Evolutionary conservation across 768 basidiomycete genomes (phyloP).

Genomic region (Lentinula sp.): DNA sequence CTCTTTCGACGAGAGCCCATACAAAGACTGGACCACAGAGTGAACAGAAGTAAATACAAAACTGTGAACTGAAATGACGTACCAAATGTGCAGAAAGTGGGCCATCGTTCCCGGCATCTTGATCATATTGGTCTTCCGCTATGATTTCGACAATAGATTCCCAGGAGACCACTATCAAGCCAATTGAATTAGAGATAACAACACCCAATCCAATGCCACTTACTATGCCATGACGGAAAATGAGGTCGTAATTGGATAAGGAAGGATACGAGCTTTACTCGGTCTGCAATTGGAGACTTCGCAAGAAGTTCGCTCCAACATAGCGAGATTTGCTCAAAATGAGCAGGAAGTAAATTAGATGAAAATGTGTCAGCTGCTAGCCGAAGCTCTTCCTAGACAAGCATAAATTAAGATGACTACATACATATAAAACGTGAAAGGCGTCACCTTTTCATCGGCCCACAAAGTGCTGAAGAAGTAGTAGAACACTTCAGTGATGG

Average conservation of each 20-base stretch:
- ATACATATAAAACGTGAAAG: not conserved
- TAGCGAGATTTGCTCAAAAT: constrained; percentile 55
- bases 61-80: constrained; percentile 11
- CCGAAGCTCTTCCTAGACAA: constrained; percentile 63
- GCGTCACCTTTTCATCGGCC: constrained; percentile 52
- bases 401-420: not conserved
- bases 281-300: constrained; percentile 50
- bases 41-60: not conserved
- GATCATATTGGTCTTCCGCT: constrained; percentile 45
- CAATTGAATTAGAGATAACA: not conserved
- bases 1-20: constrained; percentile 31
- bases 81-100: constrained; percentile 37
- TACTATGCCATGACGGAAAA: constrained; percentile 65
- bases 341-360: constrained; percentile 56
- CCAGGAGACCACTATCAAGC: constrained; percentile 56
- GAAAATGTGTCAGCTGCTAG: constrained; percentile 51
- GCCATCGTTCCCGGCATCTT: constrained; percentile 30
- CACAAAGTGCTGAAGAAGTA: constrained; percentile 59
- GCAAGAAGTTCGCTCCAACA: constrained; percentile 64
- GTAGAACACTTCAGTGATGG: constrained; percentile 51
- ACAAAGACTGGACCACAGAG: constrained; percentile 30
- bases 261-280: constrained; percentile 54
- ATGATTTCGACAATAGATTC: constrained; percentile 52
- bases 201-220: constrained; percentile 2
- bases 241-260: constrained; percentile 63